Percentiles rank a stretch among this genome's conserved stretches.
Conservation (phyloP, 495 filamentous ascomycete species). For the Xylaria castorea region DNA sequence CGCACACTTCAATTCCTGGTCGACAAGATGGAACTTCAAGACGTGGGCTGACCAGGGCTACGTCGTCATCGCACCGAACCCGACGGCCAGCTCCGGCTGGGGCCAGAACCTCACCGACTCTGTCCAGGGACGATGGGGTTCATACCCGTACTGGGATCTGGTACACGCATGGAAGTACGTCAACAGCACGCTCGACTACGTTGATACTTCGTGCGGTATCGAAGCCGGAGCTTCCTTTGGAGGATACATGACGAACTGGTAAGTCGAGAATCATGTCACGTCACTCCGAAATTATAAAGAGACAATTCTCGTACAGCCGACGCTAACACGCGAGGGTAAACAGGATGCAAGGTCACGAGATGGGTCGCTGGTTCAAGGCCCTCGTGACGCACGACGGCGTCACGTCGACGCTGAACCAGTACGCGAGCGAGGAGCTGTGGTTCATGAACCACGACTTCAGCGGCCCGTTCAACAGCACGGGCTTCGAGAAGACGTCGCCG, state of each 20-base stretch:
- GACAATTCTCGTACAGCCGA: not conserved
- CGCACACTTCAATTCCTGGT: constrained; percentile 64
- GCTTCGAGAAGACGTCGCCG: constrained; percentile 64
- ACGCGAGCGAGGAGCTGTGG: constrained; percentile 74
- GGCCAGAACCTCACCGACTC: constrained; percentile 72
- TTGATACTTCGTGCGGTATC: constrained; percentile 69
- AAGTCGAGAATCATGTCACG: constrained; percentile 24
- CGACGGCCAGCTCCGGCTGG: constrained; percentile 74
- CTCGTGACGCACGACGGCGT: constrained; percentile 80
- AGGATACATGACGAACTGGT: constrained; percentile 63
- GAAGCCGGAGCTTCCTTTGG: constrained; percentile 74
- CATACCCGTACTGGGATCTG: constrained; percentile 49
- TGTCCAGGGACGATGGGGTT: constrained; percentile 67
- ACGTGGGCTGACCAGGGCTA: constrained; percentile 80
- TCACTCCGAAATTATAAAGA: constrained; percentile 2
- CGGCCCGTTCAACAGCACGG: constrained; percentile 58
- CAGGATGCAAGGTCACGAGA: constrained; percentile 61
- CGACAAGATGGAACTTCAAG: constrained; percentile 76
- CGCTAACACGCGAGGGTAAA: constrained; percentile 28
- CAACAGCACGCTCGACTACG: constrained; percentile 60
- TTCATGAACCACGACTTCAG: constrained; percentile 56
- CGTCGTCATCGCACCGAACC: constrained; percentile 73
- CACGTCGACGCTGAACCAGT: constrained; percentile 67
- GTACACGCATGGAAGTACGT: constrained; percentile 71
- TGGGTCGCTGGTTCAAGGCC: constrained; percentile 72